Base-by-base conservation (phyloP, 441 rosid genomes). In the Rhodomyrtus psidioides region DNA sequence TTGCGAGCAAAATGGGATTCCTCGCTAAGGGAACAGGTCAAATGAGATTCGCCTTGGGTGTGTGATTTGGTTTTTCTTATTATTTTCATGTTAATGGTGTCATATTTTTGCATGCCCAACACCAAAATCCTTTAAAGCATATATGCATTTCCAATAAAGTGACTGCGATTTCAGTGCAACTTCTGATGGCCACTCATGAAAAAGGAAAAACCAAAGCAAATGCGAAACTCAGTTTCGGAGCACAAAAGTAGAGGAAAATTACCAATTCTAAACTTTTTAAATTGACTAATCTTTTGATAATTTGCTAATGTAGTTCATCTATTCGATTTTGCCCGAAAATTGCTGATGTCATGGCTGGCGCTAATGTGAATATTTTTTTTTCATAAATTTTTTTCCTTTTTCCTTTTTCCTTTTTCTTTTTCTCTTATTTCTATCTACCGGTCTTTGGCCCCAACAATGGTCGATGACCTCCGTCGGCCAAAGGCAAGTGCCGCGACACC, bases 291-390 rank as follows among this genome's bases (percentile, higher is more conserved):
- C 7, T 57, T 57, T 57, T 39, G 12, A 39, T 1, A 0, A 70
- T 70, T 34, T 70, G 0, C 9, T 2, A 54, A 54, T 19, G 24
- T 19, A 17, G 24, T 54, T 0, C 23, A 2, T 17, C 23, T 17
- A 19, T 3, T 21, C 3, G 17, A 70, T 70, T 70, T 70, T 39
- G 0, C 1, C 12, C 0, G 3, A 1, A 65, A 34, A 34, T 34
- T 1, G 0, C 0, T 4, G 1, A 19, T 0, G 1, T 9, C 0
- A 12, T 49, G 4, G 14, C 14, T 13, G 4, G 10, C 7, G 4
- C 3, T 49, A 12, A 27, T 2, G 0, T 19, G 0, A 0, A 65
- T 2, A 19, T 2, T 7, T 17, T 17, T 27, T 2, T 34, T 17
- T 15, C 27, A 7, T n/a, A 58, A n/a, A 3, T n/a, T 34, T 34